Evolutionary conservation across 345 rosid species (phyloP), one percentile per base, ranked within the genome.

Genomic region (Euphorbia pulcherrima): DNA sequence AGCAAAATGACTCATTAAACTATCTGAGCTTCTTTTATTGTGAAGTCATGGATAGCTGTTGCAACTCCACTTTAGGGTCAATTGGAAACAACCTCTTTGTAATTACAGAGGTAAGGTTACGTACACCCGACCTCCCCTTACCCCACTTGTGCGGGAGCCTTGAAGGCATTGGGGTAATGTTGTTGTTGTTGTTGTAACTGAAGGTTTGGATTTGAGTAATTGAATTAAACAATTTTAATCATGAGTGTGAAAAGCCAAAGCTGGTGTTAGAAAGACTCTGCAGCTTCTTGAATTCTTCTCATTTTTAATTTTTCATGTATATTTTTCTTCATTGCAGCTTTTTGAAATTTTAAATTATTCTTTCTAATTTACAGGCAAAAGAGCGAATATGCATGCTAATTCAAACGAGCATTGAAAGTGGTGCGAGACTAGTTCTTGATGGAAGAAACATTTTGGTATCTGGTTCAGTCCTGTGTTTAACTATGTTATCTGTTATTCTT

Each of bases 401-500:
- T 68, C 84, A 87, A 50, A 60, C 72, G 47, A 79, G 86, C 40
- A 35, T 80, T 60, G 84, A 75, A 69, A 78, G 71, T 72, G 88
- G 88, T 67, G 92, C 88, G 14, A 83, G 75, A 70, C 75, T 85
- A 29, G 68, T 83, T 51, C 83, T 85, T 76, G 92, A 87, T 80
- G 92, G 92, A 72, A 80, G 89, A 77, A 76, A 80, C 54, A 16
- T 81, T 68, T 27, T 76, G 84, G 92, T 82, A 84, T 62, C 33
- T 59, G 12, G 37, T 75, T 74, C 71, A 24, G 21, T 57, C 39
- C 41, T 70, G n/a, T 60, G 44, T 27, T 60, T 65, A 39, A 5
- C 20, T 2, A 48, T 35, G 46, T 21, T 11, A 11, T 60, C 29
- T 40, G 28, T 54, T 30, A 21, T 47, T 29, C 10, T 30, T 58